Evolutionary conservation across 1,284 basidiomycete genomes (phyloP), one percentile per base, ranked within the genome.

Genomic region (Phenoliferia sp.): DNA sequence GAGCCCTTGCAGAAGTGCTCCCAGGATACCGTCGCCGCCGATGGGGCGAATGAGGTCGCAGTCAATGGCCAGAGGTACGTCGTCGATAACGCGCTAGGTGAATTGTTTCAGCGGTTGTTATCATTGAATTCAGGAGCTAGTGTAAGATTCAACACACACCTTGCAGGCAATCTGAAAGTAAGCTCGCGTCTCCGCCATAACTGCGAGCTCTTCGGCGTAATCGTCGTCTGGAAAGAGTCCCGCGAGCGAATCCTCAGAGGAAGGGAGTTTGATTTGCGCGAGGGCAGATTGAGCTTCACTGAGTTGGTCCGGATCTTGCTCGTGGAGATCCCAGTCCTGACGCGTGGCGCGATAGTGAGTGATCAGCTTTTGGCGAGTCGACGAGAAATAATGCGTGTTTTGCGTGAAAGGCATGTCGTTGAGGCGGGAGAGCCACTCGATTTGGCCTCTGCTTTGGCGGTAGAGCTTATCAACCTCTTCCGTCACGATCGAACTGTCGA

Each of bases 121-220:
- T 19, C 10, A 50, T 10, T 10, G 57, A n/a, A 29, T 34, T 26
- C 33, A 31, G 0, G 52, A 39, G 39, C 6, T 1, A 59, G 28
- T 19, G 34, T 22, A 52, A 32, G n/a, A 50, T n/a, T 86, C 39
- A 82, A 2, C 81, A 74, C 3, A 84, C 80, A 52, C 48, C 48
- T 52, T 52, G 48, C 28, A 52, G 9, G 48, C 48, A 52, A 52
- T 52, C 68, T 83, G 81, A 77, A 88, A 90, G 71, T 90, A 90
- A 0, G 86, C 89, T 1, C 87, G 81, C 4, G 87, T 86, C 54
- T 86, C 83, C 0, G 88, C 85, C 86, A 89, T 88, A 72, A 89
- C 87, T 15, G 77, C 75, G 3, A 90, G 75, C 0, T 85, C 86
- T 0, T 83, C 79, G 28, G 86, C 85, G 80, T 82, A 84, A 0